Evolutionary conservation across 257 asterid species (phyloP), one percentile per base, ranked within the genome.

Genomic region (Parsonsia alboflavescens): DNA sequence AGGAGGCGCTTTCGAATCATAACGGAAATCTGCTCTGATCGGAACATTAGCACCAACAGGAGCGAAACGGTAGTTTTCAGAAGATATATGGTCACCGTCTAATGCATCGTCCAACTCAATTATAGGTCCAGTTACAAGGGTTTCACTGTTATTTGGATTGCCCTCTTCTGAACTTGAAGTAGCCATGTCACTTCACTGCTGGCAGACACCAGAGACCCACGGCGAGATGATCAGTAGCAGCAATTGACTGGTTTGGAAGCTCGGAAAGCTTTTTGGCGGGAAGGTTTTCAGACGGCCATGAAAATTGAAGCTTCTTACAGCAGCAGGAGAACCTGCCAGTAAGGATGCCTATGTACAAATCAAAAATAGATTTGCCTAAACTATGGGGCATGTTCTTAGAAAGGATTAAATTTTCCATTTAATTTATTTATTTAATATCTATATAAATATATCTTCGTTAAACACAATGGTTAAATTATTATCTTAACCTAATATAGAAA

Each of bases 1-100:
- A 1, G 98, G 98, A 64, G 84, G 88, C 73, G 72, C 72, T 41
- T 85, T 68, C 5, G 90, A 75, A 71, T 90, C 93, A 78, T 88
- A 92, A 10, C 74, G 75, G 58, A 82, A 70, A 72, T 71, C 79
- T 54, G 87, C 72, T 24, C 61, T 67, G 16, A 90, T 77, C 9
- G 96, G 91, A 12, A 94, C 85, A 39, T 93, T 72, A 26, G 84
- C 87, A 11, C 99, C 99, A 13, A 90, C 70, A 71, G 63, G 77
- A 72, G 78, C 57, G 82, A 88, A 94, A 75, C 96, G 90, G 85
- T 85, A 90, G 54, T 94, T 83, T 72, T 74, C 76, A 72, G 96
- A 76, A 69, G 84, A 86, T 72, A 83, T 73, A 62, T 64, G 73
- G 8, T 86, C 91, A 19, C 96, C 99, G 30, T 88, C 96, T 44